These are phyloP conservation scores for Eimeria brunetti DNA, from an alignment of 169 alveolate species.

Conservation along the genomic window DNA sequence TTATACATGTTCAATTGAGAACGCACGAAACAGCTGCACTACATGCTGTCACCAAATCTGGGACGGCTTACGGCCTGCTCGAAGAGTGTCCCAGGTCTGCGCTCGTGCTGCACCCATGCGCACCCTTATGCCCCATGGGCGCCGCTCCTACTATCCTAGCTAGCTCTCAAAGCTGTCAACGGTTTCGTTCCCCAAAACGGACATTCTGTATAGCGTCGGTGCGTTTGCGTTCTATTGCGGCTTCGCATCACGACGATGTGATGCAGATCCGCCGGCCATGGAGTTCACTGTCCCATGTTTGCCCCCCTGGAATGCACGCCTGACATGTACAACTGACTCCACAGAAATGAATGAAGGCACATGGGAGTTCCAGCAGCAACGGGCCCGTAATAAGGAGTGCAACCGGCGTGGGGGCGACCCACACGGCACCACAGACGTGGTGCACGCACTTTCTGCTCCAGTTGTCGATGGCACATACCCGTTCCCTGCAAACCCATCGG, in stretches of 20 bases:
- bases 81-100: not conserved
- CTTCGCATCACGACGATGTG: too few species aligned
- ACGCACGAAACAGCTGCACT: not conserved
- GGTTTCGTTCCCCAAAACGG: not conserved
- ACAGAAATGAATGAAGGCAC: too few species aligned
- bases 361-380: not conserved
- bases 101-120: not conserved
- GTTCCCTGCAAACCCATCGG: not conserved
- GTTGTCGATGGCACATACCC: not conserved
- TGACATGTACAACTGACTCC: too few species aligned
- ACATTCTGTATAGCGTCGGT: not conserved
- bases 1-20: not conserved
- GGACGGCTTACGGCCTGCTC: not conserved
- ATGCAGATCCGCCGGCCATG: too few species aligned
- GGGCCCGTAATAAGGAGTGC: not conserved
- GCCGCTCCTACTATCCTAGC: not conserved
- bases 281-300: too few species aligned
- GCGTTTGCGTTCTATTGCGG: not conserved
- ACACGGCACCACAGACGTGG: not conserved
- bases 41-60: not conserved
- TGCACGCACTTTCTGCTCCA: conserved; percentile 11
- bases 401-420: not conserved
- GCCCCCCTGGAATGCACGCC: too few species aligned
- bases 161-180: not conserved
- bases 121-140: not conserved